Base-by-base conservation (phyloP, 2,329 filamentous ascomycete genomes). In the Nannizziopsis arthrosporioides region DNA sequence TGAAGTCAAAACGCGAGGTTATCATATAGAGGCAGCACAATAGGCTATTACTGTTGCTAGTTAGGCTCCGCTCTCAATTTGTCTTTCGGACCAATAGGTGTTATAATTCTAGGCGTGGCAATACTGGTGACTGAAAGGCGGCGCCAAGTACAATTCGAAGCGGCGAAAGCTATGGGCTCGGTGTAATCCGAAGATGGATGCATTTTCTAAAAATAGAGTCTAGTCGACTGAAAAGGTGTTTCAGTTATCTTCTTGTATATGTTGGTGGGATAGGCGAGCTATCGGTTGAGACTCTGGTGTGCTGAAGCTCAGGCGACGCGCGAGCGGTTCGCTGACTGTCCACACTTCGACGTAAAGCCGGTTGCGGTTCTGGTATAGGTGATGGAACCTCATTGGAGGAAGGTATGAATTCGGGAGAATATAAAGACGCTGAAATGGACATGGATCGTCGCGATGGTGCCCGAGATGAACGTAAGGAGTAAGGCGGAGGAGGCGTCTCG, bases 401-500 rank as follows among this genome's bases (percentile, higher is more conserved):
- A 11, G 52, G 44, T 6, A 46, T 48, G 30, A 44, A 34, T 14
- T 47, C 53, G 3, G 50, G 51, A 35, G 48, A 36, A 8, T 48
- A 52, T 8, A 60, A 57, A 8, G 63, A 63, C 0, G 62, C 50
- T 30, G 64, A 65, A 47, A 62, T 59, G 8, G 63, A 61, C 39
- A 50, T 47, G 9, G 54, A 52, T 9, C 48, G 52, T 14, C 59
- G 56, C 2, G 64, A 63, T 12, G 60, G 59, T 15, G 57, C 51
- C 11, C 61, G 53, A 36, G 62, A 62, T 2, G 53, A 57, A 19
- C 57, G 58, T 1, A 63, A 57, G 1, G 66, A 68, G 45, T 69
- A 69, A 7, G 67, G 64, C 27, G 67, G 67, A 3, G 67, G 67
- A 1, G 65, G 67, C 0, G 67, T 68, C 32, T 68, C 66, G 12